Percentiles rank a stretch among this genome's conserved stretches.
Evolutionary conservation across 768 basidiomycete genomes (phyloP).

Genomic region (Pleurotus pulmonarius): DNA sequence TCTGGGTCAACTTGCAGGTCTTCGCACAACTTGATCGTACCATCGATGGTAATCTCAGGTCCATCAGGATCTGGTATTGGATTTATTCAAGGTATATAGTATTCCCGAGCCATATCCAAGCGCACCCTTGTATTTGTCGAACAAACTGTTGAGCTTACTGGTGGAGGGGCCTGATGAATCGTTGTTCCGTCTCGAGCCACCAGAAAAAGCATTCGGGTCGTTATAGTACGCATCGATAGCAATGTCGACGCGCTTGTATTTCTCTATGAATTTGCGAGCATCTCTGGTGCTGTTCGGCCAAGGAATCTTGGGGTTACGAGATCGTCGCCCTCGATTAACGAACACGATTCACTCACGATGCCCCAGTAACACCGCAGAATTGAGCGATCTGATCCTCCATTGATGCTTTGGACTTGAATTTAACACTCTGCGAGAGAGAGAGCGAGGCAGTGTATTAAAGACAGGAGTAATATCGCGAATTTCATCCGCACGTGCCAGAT

Average conservation of each 20-base stretch:
- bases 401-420: conserved; percentile 27
- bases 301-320: neutral
- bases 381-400: conserved; percentile 50
- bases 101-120: neutral
- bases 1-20: conserved; percentile 71
- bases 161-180: conserved; percentile 36
- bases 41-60: conserved; percentile 70
- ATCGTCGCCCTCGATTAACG: neutral
- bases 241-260: conserved; percentile 65
- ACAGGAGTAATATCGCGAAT: neutral
- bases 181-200: conserved; percentile 17
- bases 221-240: conserved; percentile 74
- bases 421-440: conserved; percentile 6
- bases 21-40: conserved; percentile 73
- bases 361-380: conserved; percentile 65
- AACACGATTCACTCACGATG: conserved; percentile 49
- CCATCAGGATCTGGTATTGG: conserved; percentile 47
- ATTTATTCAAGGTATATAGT: neutral
- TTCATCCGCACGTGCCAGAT: neutral
- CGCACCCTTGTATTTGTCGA: conserved; percentile 68
- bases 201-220: conserved; percentile 37
- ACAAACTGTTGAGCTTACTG: conserved; percentile 52
- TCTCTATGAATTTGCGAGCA: conserved; percentile 66
- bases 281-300: conserved; percentile 39
- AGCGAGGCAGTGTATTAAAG: neutral